These are phyloP conservation scores for Cardiospermum halicacabum DNA, from an alignment of 345 rosid species.

Conservation along the genomic window DNA sequence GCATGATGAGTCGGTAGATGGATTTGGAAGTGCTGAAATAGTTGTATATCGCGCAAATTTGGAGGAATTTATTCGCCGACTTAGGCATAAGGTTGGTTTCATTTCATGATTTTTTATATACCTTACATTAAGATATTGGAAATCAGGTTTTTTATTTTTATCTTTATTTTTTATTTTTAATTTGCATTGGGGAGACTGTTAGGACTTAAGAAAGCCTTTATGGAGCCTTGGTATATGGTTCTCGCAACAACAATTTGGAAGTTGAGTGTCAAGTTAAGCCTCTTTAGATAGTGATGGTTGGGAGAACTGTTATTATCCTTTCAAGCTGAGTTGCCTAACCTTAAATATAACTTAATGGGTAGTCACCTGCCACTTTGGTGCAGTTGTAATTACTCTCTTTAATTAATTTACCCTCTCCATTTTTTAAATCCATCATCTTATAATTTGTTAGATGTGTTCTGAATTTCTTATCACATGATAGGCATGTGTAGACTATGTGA, in stretches of 20 bases:
- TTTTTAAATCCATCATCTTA: background rate
- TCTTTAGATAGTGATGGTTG: background rate
- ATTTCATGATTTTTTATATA: background rate
- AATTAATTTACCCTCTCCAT: too few relatives aligned
- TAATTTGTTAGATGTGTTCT: background rate
- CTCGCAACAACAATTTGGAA: background rate
- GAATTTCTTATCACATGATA: constrained; percentile 14
- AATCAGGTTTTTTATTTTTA: background rate
- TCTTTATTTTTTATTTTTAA: background rate
- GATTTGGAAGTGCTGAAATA: constrained; percentile 20
- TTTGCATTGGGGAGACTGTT: background rate
- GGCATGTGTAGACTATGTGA: constrained; percentile 68
- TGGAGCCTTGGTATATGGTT: constrained; percentile 1
- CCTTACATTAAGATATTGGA: background rate
- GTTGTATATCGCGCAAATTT: constrained; percentile 83
- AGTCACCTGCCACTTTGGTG: constrained; percentile 2
- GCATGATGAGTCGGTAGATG: constrained; percentile 36
- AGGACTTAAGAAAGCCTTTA: background rate
- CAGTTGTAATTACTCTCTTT: background rate
- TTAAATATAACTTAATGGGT: background rate
- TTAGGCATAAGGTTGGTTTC: constrained; percentile 76
- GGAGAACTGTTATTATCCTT: background rate
- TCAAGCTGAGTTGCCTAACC: background rate
- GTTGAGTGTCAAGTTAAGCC: background rate
- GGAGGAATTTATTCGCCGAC: constrained; percentile 63